A percentile compares a stretch with the other conserved stretches of the same genome.
Evolutionary conservation across 2,329 filamentous ascomycete species (phyloP).

Genomic region (Fusarium floridanum): DNA sequence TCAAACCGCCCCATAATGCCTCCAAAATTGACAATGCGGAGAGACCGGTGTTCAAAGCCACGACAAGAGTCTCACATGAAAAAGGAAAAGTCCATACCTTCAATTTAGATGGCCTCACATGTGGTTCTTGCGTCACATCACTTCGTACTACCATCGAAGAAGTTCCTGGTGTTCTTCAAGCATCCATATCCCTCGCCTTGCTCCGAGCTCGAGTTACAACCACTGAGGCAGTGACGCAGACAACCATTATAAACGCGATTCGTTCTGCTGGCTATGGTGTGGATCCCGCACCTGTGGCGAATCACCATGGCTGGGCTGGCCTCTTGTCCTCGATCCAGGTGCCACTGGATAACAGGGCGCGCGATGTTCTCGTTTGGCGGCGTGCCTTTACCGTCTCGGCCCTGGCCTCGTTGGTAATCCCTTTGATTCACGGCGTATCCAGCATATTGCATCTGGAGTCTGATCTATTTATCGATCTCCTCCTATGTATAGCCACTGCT

Average conservation of each 20-base stretch:
- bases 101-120: neutral
- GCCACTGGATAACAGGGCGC: neutral
- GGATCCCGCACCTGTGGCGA: neutral
- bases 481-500: neutral
- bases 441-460: neutral
- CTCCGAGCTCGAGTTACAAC: neutral
- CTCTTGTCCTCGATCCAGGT: neutral
- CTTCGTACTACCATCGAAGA: neutral
- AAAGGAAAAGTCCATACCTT: neutral
- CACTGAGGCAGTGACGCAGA: neutral
- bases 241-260: neutral
- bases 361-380: neutral
- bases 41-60: neutral
- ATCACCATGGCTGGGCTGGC: neutral
- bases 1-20: neutral
- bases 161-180: neutral
- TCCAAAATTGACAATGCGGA: neutral
- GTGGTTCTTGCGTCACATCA: neutral
- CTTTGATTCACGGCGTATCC: neutral
- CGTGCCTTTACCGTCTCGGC: neutral
- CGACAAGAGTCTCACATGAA: neutral
- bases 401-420: neutral
- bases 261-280: neutral
- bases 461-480: neutral
- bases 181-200: neutral